Conservation (phyloP, 345 rosid genomes). For the Populus simonii region DNA sequence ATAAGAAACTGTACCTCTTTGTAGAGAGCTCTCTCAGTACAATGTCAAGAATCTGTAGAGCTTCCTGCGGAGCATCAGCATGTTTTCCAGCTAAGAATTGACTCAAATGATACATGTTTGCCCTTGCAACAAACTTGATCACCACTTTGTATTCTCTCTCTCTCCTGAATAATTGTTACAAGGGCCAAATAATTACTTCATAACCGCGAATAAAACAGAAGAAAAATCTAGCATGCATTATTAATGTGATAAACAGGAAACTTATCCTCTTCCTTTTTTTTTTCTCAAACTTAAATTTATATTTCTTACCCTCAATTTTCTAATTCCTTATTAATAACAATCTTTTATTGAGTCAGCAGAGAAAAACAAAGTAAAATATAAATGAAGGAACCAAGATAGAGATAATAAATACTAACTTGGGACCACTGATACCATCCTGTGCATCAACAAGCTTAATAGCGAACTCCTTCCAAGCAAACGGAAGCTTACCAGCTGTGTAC, state of each 20-base stretch:
- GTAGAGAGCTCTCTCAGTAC: conserved; percentile 85
- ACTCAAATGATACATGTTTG: conserved; percentile 83
- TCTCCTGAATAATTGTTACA: conserved; percentile 51
- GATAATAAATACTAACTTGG: conserved; percentile 51
- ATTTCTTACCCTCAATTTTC: not conserved
- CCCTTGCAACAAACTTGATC: conserved; percentile 75
- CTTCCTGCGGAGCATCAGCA: conserved; percentile 90
- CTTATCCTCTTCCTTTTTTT: not conserved
- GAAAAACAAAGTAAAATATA: not conserved
- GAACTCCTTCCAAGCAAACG: conserved; percentile 88
- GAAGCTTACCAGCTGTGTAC: conserved; percentile 96
- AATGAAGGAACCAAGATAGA: conserved; percentile 4
- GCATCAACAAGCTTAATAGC: conserved; percentile 72
- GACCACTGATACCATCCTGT: conserved; percentile 71
- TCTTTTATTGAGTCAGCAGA: not conserved
- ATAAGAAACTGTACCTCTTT: conserved; percentile 46
- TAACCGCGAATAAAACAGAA: not conserved
- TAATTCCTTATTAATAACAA: not conserved
- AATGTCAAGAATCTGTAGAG: conserved; percentile 81
- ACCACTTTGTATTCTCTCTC: conserved; percentile 77
- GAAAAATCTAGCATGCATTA: not conserved
- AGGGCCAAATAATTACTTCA: conserved; percentile 4
- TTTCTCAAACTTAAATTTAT: not conserved
- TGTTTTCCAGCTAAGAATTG: conserved; percentile 90
- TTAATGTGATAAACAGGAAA: not conserved